Evolutionary conservation across 2,329 filamentous ascomycete species (phyloP), one percentile per base, ranked within the genome.

Genomic region (Nemania sp.): DNA sequence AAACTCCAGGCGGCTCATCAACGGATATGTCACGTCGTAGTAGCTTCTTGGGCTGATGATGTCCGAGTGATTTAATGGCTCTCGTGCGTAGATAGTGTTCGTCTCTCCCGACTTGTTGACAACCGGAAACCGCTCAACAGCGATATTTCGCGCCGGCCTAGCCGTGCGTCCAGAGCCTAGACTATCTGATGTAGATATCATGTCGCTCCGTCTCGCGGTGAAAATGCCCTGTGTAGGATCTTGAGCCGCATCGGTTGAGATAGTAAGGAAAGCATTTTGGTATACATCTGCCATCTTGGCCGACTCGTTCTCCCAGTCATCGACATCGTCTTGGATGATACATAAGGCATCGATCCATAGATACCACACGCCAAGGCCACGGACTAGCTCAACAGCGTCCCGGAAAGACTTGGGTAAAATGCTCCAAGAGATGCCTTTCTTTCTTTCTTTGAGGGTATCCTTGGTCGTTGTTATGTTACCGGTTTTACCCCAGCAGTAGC

Each of bases 261-360:
- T 52, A 7, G 49, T 27, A 15, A 27, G 22, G 15, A 52, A 52
- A 27, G 22, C 22, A 38, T 56, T 56, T 35, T 20, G 18, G 22
- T 56, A 56, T 10, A 43, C 22, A 24, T 56, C 29, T 20, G 53
- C 53, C 27, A 56, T 56, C 35, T 56, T 35, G 7, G 53, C 29
- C n/a, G 53, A 56, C 29, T 56, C 53, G 5, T 18, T 26, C 4
- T 38, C 29, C 53, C 20, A 56, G 29, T 56, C 27, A 18, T 3
- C 18, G 8, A 7, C 15, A 38, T 26, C 20, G 29, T 38, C 35
- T 43, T 56, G 29, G 29, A 56, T 38, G 18, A 56, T 56, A 29
- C 27, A 56, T 8, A 38, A 26, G 5, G 53, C 53, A 56, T 56
- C 53, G 29, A 56, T 56, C 53, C 27, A 38, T n/a, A 38, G 27